Evolutionary conservation across 164 flowering plant species (phyloP), one percentile per base, ranked within the genome.

Genomic region (Piper longum): DNA sequence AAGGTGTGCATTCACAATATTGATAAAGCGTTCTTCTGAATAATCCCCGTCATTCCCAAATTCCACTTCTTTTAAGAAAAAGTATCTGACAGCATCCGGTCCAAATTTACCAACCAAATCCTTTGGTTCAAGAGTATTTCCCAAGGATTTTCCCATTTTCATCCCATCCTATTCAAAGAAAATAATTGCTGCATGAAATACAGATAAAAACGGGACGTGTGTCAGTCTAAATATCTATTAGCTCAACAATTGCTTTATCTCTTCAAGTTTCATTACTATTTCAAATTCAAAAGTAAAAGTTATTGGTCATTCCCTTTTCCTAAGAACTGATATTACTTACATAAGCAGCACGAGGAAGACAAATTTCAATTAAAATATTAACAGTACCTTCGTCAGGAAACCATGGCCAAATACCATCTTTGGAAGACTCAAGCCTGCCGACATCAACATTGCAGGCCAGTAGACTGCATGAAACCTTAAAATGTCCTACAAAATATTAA

Each of bases 391-490:
- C 60, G 97, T 93, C 80, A 93, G 75, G 70, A 93, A 89, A 59
- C 98, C 97, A 83, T 93, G 98, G 52, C 97, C 96, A 76, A 85
- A 93, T 39, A 93, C 95, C 82, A 56, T 84, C 81, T 83, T 89
- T 4, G 98, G 98, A 70, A 88, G 86, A 62, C 74, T 72, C 43
- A 89, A 68, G 65, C 98, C 97, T 58, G 97, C 97, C 59, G 98
- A 88, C 88, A 89, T 81, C 65, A 93, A 70, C 96, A 93, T 93
- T 63, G 98, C 98, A 41, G 98, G 98, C 98, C 97, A 93, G 73
- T 93, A 93, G 62, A 93, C 95, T 43, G 98, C 97, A 84, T 93
- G 98, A 74, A 93, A 93, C 60, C 97, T 85, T 64, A 93, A 79
- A 62, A 93, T 93, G 67, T 93, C 98, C 98, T 93, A 73, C 75